Evolutionary conservation across 2,329 filamentous ascomycete genomes (phyloP).

Genomic region (Didymella segeticola): DNA sequence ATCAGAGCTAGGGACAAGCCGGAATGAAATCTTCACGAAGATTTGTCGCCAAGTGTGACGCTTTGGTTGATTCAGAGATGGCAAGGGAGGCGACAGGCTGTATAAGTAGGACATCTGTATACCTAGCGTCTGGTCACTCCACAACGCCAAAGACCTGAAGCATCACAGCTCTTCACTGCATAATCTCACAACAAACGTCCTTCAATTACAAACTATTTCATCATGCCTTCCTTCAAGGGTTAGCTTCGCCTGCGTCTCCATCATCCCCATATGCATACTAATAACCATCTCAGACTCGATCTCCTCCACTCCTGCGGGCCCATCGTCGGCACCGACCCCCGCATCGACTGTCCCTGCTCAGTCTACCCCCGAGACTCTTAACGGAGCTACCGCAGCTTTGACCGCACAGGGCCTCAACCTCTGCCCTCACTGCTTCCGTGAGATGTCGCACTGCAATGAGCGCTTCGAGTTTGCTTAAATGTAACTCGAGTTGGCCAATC

Average conservation of each 20-base stretch:
- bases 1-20: conserved; percentile 30
- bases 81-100: conserved; percentile 16
- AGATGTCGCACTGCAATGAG: conserved; percentile 36
- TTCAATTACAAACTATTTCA: background rate
- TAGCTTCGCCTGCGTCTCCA: background rate
- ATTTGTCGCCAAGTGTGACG: conserved; percentile 27
- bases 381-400: conserved; percentile 29
- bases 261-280: background rate
- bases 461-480: conserved; percentile 32
- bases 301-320: conserved; percentile 32
- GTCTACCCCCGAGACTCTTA: conserved; percentile 31
- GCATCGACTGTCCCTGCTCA: conserved; percentile 21
- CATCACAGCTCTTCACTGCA: background rate
- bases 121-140: background rate
- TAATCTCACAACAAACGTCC: background rate
- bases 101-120: conserved; percentile 22
- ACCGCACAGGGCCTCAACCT: conserved; percentile 33
- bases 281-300: conserved; percentile 25
- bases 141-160: background rate
- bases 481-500: background rate
- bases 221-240: conserved; percentile 35
- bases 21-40: conserved; percentile 20
- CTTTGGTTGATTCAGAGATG: conserved; percentile 16
- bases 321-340: conserved; percentile 31
- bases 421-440: conserved; percentile 38